Percentiles rank a stretch among this genome's conserved stretches.
These are phyloP conservation scores for Cephalotrichum gorgonifer DNA, from an alignment of 2,329 filamentous ascomycete genomes.

Conservation along the genomic window DNA sequence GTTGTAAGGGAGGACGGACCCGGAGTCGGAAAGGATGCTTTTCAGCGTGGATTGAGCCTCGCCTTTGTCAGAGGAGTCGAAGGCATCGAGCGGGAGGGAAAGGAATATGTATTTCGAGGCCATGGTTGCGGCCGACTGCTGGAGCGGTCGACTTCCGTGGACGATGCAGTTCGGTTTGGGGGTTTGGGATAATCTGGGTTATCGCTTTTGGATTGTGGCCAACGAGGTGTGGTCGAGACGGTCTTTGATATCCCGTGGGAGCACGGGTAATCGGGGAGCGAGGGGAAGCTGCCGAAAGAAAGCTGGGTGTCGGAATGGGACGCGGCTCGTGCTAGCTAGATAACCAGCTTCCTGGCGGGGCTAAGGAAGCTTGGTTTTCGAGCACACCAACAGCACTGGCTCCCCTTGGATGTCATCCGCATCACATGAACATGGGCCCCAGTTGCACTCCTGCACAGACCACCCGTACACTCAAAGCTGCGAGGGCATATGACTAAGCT, in stretches of 20 bases:
- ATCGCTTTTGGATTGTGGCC: too few species aligned
- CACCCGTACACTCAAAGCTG: not conserved
- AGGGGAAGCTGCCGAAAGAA: not conserved
- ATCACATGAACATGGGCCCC: not conserved
- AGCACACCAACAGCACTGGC: not conserved
- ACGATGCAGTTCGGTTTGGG: not conserved
- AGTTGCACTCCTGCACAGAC: not conserved
- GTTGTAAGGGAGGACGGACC: slow-evolving; percentile 63
- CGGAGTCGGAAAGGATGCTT: slow-evolving; percentile 65
- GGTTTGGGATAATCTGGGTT: too few species aligned
- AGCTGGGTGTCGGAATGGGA: not conserved
- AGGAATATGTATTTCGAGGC: slow-evolving; percentile 70
- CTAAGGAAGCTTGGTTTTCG: not conserved
- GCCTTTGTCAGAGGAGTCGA: slow-evolving; percentile 68
- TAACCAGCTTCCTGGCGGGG: not conserved
- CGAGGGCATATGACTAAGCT: too few species aligned
- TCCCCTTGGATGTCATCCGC: not conserved
- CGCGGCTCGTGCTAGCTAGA: not conserved
- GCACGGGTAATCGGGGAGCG: not conserved
- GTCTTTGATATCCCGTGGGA: not conserved
- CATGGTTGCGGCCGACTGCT: slow-evolving; percentile 20
- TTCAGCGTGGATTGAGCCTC: slow-evolving; percentile 72
- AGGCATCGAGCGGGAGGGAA: slow-evolving; percentile 80
- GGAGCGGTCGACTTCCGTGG: not conserved
- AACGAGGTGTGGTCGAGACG: too few species aligned